Base-by-base conservation (phyloP, 164 flowering plant genomes). In the Aristolochia fimbriata region DNA sequence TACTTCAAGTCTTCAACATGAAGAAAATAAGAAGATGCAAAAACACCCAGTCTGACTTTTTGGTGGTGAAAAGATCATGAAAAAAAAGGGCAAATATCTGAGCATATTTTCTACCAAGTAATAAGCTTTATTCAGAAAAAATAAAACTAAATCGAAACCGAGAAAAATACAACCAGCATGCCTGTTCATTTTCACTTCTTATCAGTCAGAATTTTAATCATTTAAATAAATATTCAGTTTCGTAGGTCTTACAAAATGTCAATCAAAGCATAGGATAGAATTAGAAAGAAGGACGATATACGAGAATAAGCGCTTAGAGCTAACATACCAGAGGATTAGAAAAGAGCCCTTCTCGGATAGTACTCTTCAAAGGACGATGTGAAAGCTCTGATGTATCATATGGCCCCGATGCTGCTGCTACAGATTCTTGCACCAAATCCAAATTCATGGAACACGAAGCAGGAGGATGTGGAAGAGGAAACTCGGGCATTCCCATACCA, bases 381-480 rank as follows among this genome's bases (percentile, higher is more conserved):
- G 61, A 62, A 62, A 68, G 21, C 30, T 78, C 85, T 22, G 82
- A 55, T 52, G 67, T 30, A 59, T 77, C 81, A 16, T 67, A 74
- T 30, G 70, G 51, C 27, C 53, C 66, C 58, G 49, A 33, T 62
- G 68, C 86, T 37, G 67, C 46, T 25, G 61, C n/a, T n/a, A n/a
- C 51, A 57, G 59, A 55, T 63, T 82, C 89, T 10, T 45, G 70
- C 30, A 66, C 78, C 0, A 60, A 31, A 46, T 71, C 78, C 65
- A 63, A 74, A 46, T 77, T 84, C 53, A 46, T 64, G 19, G 78
- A 67, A 58, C 71, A 22, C 55, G 73, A 73, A 61, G 81, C 62
- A 47, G 82, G 70, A 65, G 79, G 50, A 33, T 80, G 65, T 62
- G 63, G 77, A 58, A 82, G 81, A 9, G 94, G 96, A 70, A 94